These are phyloP conservation scores for Populus deltoides DNA, from an alignment of 345 rosid species.

Conservation along the genomic window DNA sequence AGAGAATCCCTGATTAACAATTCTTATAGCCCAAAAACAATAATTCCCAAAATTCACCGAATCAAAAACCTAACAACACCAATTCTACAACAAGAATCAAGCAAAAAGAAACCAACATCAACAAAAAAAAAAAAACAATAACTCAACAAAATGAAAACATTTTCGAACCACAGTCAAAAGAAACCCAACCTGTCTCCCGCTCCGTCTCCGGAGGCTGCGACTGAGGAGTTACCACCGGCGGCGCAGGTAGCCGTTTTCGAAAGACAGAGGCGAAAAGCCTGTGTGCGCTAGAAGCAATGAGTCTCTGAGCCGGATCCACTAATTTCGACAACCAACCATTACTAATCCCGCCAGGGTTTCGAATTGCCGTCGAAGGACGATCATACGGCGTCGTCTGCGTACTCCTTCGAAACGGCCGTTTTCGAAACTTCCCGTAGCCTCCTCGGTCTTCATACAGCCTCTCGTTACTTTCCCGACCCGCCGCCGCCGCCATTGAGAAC, in stretches of 20 bases:
- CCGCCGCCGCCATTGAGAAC: slow-evolving; percentile 22
- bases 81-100: not conserved
- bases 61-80: not conserved
- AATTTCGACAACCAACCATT: slow-evolving; percentile 80
- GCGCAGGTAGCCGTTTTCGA: slow-evolving; percentile 64
- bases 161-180: not conserved
- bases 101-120: not conserved
- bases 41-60: not conserved
- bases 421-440: slow-evolving; percentile 62
- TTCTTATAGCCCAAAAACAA: not conserved
- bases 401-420: slow-evolving; percentile 50
- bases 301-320: slow-evolving; percentile 88
- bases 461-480: slow-evolving; percentile 21
- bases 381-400: slow-evolving; percentile 65
- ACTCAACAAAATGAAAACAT: not conserved
- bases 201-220: slow-evolving; percentile 43
- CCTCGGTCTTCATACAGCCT: slow-evolving; percentile 17
- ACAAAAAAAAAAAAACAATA: not conserved
- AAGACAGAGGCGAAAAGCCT: slow-evolving; percentile 68
- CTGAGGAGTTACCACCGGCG: slow-evolving; percentile 21
- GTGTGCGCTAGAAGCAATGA: slow-evolving; percentile 73
- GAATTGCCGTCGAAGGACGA: slow-evolving; percentile 50
- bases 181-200: slow-evolving; percentile 40
- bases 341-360: slow-evolving; percentile 37
- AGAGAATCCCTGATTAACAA: not conserved